Evolutionary conservation across 257 asterid species (phyloP).

Genomic region (Hygrophila difformis): DNA sequence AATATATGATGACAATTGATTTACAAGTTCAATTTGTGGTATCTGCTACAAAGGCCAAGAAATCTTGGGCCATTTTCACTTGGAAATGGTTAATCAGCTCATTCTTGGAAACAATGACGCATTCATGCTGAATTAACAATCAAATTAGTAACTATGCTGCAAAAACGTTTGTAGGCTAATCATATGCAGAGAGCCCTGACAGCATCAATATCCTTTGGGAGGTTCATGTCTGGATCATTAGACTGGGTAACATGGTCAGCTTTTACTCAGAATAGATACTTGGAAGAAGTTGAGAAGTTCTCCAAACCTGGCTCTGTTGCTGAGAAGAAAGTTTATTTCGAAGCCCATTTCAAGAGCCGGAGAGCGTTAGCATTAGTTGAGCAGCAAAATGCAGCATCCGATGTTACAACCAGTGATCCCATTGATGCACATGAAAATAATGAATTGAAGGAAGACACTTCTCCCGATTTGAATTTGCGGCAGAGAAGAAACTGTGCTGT

Average conservation of each 20-base stretch:
- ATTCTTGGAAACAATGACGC: too few species aligned
- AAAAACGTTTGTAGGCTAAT: constrained; percentile 41
- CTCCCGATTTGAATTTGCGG: not conserved
- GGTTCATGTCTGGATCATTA: constrained; percentile 62
- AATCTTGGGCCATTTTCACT: too few species aligned
- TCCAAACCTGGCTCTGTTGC: constrained; percentile 81
- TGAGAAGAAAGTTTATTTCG: constrained; percentile 80
- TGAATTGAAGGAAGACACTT: constrained; percentile 11
- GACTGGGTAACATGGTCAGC: constrained; percentile 91
- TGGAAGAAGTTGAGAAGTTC: constrained; percentile 80
- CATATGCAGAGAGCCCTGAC: constrained; percentile 52
- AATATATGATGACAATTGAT: constrained; percentile 6
- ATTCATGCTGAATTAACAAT: too few species aligned
- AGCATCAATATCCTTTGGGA: constrained; percentile 80
- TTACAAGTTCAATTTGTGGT: not conserved
- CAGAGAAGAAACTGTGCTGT: not conserved
- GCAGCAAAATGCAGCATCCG: constrained; percentile 34
- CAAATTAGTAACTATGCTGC: too few species aligned
- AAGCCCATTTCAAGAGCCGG: constrained; percentile 60
- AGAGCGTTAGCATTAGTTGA: constrained; percentile 31
- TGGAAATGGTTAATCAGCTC: too few species aligned
- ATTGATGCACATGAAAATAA: constrained; percentile 8
- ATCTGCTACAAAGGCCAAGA: not conserved
- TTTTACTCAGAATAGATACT: constrained; percentile 72
- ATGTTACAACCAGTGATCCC: constrained; percentile 13